Conservation (phyloP, 768 basidiomycete genomes). For the Phanerodontia chrysosporium region DNA sequence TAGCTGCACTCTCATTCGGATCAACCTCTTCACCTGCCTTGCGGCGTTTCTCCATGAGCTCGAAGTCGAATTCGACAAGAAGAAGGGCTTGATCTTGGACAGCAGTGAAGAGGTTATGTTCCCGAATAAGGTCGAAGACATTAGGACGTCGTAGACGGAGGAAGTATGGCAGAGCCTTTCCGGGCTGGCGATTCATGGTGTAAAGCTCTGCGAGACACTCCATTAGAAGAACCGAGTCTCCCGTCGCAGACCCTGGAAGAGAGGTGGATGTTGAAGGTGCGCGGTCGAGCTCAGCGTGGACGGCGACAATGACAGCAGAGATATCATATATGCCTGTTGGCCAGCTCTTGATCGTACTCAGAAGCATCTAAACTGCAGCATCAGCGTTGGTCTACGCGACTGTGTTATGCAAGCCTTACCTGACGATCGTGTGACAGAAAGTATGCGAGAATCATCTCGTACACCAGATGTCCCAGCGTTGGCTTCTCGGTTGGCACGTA, state of each 20-base stretch:
- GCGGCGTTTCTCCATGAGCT: slow-evolving; percentile 60
- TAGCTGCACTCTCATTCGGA: slow-evolving; percentile 65
- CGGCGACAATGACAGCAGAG: slow-evolving; percentile 81
- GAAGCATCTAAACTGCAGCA: slow-evolving; percentile 76
- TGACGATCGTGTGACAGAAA: slow-evolving; percentile 74
- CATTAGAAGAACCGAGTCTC: slow-evolving; percentile 70
- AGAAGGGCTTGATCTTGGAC: slow-evolving; percentile 91
- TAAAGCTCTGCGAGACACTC: slow-evolving; percentile 94
- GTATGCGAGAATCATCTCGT: slow-evolving; percentile 92
- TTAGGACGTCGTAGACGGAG: slow-evolving; percentile 81
- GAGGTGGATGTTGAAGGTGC: slow-evolving; percentile 49
- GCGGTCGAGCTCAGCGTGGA: slow-evolving; percentile 77
- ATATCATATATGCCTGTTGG: slow-evolving; percentile 89
- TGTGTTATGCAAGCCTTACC: too few species aligned
- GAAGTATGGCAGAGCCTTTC: slow-evolving; percentile 89
- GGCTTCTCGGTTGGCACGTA: slow-evolving; percentile 82
- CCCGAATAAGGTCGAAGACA: slow-evolving; percentile 91
- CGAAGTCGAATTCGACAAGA: slow-evolving; percentile 92
- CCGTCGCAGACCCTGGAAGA: slow-evolving; percentile 35
- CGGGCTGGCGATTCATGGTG: slow-evolving; percentile 84
- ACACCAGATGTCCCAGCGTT: slow-evolving; percentile 77
- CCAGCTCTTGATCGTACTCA: slow-evolving; percentile 83
- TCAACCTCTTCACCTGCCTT: slow-evolving; percentile 36
- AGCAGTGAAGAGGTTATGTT: slow-evolving; percentile 90
- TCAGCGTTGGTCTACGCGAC: too few species aligned